These are phyloP conservation scores for Paramyrothecium sp. DNA, from an alignment of 2,329 filamentous ascomycete species.

Conservation along the genomic window DNA sequence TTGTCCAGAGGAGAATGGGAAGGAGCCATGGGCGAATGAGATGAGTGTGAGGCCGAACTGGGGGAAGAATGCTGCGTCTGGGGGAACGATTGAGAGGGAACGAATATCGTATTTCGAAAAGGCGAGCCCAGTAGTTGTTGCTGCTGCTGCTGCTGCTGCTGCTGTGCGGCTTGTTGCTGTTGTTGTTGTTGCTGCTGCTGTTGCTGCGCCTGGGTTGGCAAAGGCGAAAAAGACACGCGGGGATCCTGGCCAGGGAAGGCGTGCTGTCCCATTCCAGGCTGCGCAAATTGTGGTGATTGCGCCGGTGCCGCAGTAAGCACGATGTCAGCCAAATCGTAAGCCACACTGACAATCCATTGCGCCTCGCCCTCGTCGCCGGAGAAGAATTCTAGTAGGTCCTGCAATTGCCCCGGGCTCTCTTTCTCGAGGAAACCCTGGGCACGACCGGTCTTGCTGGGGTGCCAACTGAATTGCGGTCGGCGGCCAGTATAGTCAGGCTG, in stretches of 20 bases:
- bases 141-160: slow-evolving; percentile 23
- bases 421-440: slow-evolving; percentile 60
- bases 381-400: slow-evolving; percentile 66
- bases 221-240: slow-evolving; percentile 26
- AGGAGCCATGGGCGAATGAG: slow-evolving; percentile 23
- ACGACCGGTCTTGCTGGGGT: slow-evolving; percentile 53
- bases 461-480: slow-evolving; percentile 63
- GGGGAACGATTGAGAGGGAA: slow-evolving; percentile 28
- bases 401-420: slow-evolving; percentile 60
- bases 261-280: slow-evolving; percentile 21
- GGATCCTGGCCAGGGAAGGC: slow-evolving; percentile 22
- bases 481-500: slow-evolving; percentile 53
- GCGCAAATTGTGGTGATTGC: slow-evolving; percentile 27
- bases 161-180: too few species aligned
- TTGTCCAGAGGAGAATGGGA: slow-evolving; percentile 33
- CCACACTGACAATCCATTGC: slow-evolving; percentile 54
- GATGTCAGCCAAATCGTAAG: slow-evolving; percentile 55
- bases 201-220: slow-evolving; percentile 29
- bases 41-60: slow-evolving; percentile 24
- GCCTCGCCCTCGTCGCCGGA: slow-evolving; percentile 56
- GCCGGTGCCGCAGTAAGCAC: slow-evolving; percentile 33
- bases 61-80: slow-evolving; percentile 25
- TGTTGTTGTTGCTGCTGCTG: slow-evolving; percentile 25
- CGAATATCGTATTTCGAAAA: slow-evolving; percentile 30
- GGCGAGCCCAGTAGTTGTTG: slow-evolving; percentile 24